Base-by-base conservation (phyloP, 345 rosid genomes). In the Bretschneidera sinensis region DNA sequence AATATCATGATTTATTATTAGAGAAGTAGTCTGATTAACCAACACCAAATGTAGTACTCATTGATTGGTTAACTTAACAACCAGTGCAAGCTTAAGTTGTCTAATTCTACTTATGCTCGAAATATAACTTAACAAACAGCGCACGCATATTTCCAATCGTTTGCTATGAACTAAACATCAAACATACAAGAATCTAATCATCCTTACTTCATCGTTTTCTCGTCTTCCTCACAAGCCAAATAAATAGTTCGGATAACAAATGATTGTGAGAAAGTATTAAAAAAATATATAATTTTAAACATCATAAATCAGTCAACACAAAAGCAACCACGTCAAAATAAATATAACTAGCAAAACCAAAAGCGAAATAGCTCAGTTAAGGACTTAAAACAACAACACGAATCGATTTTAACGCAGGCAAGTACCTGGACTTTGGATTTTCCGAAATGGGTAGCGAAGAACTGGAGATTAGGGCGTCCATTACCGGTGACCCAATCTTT, bases 351-450 rank as follows among this genome's bases (percentile, higher is more conserved):
- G 31, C 15, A 51, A 57, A 60, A 15, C 0, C 2, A 20, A 48
- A 48, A 24, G 23, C 60, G 43, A 20, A 35, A 22, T n/a, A 45
- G 16, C n/a, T 2, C 21, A 21, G 35, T 19, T 9, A 17, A 43
- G n/a, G 10, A 17, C 23, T 14, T 6, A 24, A 47, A 24, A 9
- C 33, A 49, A 57, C 17, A 47, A 9, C 45, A 39, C 45, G 15
- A 13, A 39, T 11, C 45, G 15, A 39, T 4, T 5, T 39, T 9
- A 39, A 39, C 45, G 45, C 45, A 5, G 14, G 54, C n/a, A 24
- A 60, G 17, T 55, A 87, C 99, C 90, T 90, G 97, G 70, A 86
- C 96, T 68, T 34, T 83, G 55, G 99, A 87, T 56, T 80, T 67
- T 17, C 90, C 87, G 62, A 87, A 92, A 67, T 79, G 84, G 65